phyloP scores from a whole-genome alignment of 139 green algal species.

The Zygnema circumcarinatum region DNA sequence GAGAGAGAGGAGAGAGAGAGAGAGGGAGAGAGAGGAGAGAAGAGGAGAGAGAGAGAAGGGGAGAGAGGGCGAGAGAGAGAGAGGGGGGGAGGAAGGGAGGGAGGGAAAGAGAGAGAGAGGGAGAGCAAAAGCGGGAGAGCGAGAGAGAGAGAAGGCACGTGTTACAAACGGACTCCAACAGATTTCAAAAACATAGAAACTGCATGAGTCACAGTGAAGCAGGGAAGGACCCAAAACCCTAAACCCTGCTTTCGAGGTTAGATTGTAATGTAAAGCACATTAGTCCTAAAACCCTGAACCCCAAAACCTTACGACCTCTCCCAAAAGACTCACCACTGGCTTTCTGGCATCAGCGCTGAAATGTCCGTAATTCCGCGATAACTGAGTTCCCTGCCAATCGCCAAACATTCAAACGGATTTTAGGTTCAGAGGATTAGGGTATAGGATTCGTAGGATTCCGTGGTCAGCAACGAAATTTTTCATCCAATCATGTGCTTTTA shows the following conservation, averaged over 20 bases:
- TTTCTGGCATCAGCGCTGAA: neutral
- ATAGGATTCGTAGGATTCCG: no score
- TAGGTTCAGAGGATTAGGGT: neutral
- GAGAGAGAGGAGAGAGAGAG: neutral
- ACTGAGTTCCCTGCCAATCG: neutral
- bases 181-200: neutral
- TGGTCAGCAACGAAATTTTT: no score
- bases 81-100: neutral
- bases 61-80: neutral
- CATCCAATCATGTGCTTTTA: no score
- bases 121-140: neutral
- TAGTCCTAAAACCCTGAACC: neutral
- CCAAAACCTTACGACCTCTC: neutral
- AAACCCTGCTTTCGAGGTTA: neutral
- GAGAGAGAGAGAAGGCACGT: neutral
- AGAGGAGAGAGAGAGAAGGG: neutral
- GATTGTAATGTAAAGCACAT: neutral
- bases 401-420: neutral
- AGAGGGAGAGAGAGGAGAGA: neutral
- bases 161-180: neutral
- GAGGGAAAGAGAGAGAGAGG: neutral
- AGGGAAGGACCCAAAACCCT: neutral
- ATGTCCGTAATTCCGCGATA: slow-evolving; percentile 3
- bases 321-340: neutral
- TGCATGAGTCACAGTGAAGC: neutral